Evolutionary conservation across 306 rosid genomes (phyloP).

Genomic region (Lablab purpureus): DNA sequence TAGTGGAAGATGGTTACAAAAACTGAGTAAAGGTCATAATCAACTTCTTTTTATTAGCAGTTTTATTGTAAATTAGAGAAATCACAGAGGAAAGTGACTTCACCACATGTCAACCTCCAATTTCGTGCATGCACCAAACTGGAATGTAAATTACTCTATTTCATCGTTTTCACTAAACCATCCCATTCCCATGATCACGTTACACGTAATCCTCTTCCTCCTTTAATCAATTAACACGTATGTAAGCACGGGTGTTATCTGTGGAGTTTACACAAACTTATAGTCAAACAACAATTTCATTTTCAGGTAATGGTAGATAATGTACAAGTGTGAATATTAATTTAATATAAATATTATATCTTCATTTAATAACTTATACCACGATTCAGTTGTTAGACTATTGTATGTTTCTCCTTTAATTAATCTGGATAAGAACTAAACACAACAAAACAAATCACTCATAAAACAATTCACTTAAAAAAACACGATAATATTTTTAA

Average conservation of each 20-base stretch:
- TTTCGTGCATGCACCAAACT: slow-evolving; percentile 15
- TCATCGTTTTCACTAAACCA: not conserved
- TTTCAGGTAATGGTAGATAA: not conserved
- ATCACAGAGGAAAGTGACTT: not conserved
- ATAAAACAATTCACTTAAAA: too few relatives aligned
- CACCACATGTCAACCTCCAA: slow-evolving; percentile 18
- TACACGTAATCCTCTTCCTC: not conserved
- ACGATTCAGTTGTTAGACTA: not conserved
- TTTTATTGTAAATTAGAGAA: not conserved
- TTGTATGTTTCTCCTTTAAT: too few relatives aligned
- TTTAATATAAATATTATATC: not conserved
- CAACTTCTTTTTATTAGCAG: slow-evolving; percentile 10
- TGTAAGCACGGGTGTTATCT: not conserved
- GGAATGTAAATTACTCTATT: not conserved
- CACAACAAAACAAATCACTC: too few relatives aligned
- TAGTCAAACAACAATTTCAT: not conserved
- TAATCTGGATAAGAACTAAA: too few relatives aligned
- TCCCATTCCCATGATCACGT: not conserved
- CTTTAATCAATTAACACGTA: not conserved
- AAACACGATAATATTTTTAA: too few relatives aligned
- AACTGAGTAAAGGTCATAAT: slow-evolving; percentile 26
- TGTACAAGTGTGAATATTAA: not conserved
- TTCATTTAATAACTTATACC: too few relatives aligned
- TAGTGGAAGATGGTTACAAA: slow-evolving; percentile 30
- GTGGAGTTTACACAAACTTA: not conserved